A percentile compares a stretch with the other conserved stretches of the same genome.
phyloP scores from a whole-genome alignment of 1,139 yeast genomes.

The Taiozyma sp. region DNA sequence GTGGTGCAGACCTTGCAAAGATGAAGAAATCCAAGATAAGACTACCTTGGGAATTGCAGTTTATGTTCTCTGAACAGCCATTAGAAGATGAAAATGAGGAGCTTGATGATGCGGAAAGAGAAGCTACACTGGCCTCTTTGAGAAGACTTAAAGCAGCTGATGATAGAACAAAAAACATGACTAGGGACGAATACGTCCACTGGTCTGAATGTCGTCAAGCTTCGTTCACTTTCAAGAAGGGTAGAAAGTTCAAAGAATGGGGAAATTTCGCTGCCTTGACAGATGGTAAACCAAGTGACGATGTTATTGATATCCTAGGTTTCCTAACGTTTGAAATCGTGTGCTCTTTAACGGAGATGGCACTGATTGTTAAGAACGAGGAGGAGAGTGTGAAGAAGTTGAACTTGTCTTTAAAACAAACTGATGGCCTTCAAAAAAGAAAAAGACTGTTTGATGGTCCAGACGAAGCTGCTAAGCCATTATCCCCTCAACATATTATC shows the following conservation, averaged over 20 bases:
- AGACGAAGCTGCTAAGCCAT: constrained; percentile 79
- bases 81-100: constrained; percentile 78
- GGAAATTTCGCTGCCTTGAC: constrained; percentile 81
- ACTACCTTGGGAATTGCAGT: constrained; percentile 93
- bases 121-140: constrained; percentile 83
- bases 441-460: constrained; percentile 86
- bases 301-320: constrained; percentile 92
- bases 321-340: constrained; percentile 95
- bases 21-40: constrained; percentile 76
- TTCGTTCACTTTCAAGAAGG: constrained; percentile 89
- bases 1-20: constrained; percentile 48
- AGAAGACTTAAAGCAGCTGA: constrained; percentile 90
- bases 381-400: constrained; percentile 41
- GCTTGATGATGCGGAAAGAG: constrained; percentile 71
- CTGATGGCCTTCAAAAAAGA: constrained; percentile 28
- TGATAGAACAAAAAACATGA: constrained; percentile 89
- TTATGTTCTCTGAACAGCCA: constrained; percentile 90
- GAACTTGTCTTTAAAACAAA: constrained; percentile 22
- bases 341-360: constrained; percentile 89
- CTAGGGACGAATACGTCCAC: constrained; percentile 94
- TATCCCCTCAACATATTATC: constrained; percentile 76
- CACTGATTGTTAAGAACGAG: constrained; percentile 68
- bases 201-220: constrained; percentile 99
- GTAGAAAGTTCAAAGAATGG: constrained; percentile 94
- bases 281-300: constrained; percentile 92